Percentiles rank a stretch among this genome's conserved stretches.
These are phyloP conservation scores for Neonectria magnoliae DNA, from an alignment of 2,329 filamentous ascomycete genomes.

Conservation along the genomic window DNA sequence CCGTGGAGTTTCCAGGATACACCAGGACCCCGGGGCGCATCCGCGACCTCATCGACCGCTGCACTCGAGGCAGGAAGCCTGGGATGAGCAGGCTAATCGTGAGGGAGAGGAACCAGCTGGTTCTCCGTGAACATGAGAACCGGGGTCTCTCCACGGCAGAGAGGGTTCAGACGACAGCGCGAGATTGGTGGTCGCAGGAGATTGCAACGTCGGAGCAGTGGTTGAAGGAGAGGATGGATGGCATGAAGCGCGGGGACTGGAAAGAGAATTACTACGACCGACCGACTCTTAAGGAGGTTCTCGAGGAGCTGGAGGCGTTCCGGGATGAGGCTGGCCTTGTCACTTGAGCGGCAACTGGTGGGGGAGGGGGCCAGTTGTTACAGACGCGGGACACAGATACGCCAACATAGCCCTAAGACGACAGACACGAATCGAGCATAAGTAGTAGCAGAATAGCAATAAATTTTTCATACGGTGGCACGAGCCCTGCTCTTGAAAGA, in stretches of 20 bases:
- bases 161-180: constrained; percentile 51
- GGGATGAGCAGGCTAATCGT: constrained; percentile 57
- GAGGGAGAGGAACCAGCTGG: constrained; percentile 57
- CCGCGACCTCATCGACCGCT: constrained; percentile 60
- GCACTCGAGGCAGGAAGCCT: constrained; percentile 59
- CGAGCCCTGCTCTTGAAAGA: not conserved
- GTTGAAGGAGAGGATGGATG: constrained; percentile 52
- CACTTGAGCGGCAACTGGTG: constrained; percentile 23
- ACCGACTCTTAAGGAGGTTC: constrained; percentile 58
- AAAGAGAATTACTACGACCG: constrained; percentile 61
- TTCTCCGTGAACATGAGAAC: constrained; percentile 51
- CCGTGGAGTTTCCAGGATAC: constrained; percentile 66
- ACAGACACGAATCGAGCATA: not conserved
- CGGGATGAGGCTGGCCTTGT: constrained; percentile 33
- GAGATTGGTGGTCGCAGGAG: constrained; percentile 60
- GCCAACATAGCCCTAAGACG: not conserved
- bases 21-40: constrained; percentile 57
- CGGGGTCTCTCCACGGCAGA: constrained; percentile 48
- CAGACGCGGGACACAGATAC: constrained; percentile 14
- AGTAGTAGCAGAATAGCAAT: not conserved
- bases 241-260: constrained; percentile 56
- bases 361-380: constrained; percentile 2
- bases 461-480: not conserved
- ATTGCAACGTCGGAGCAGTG: constrained; percentile 59
- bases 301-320: constrained; percentile 44